Evolutionary conservation across 163 green algal genomes (phyloP), one percentile per base, ranked within the genome.

Genomic region (Trebouxia gelatinosa): DNA sequence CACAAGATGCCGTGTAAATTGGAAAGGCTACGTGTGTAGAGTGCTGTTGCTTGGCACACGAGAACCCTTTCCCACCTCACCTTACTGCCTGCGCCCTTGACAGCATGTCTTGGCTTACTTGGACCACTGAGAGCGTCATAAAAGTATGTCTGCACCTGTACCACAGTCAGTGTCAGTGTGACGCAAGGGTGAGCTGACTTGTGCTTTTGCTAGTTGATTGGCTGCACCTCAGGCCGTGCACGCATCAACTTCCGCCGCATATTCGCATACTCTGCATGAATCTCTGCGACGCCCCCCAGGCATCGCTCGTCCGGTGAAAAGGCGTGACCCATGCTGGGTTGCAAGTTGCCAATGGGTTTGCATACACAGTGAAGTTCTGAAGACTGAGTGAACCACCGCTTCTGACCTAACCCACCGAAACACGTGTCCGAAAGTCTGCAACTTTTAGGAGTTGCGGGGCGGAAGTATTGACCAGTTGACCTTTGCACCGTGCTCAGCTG

Each of bases 241-340:
- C n/a, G 16, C 28, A 76, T 6, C 40, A 76, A 1, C 6, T 59
- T 62, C 40, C 48, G 68, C 43, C 43, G 43, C 40, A 76, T 62
- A 1, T 76, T 59, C 16, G 43, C 46, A 38, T 76, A 61, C n/a
- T 76, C 68, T 62, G 68, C 68, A 21, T 76, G 68, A 54, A 76
- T 76, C 28, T 76, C 40, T 19, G 26, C 19, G 23, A 23, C 48
- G 48, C 48, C 48, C 26, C 48, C 48, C 48, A 59, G 48, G 48
- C 48, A 19, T 3, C 48, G 48, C 48, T 59, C 48, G 48, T 59
- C 48, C 23, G 48, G 48, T 19, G 19, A 23, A 19, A 59, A 29
- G 48, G 48, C 48, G 2, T 59, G 19, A 59, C n/a, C n/a, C n/a
- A n/a, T n/a, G n/a, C n/a, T n/a, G n/a, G n/a, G n/a, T n/a, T n/a